Conservation (phyloP, 306 rosid species). For the Dalbergia cultrata region DNA sequence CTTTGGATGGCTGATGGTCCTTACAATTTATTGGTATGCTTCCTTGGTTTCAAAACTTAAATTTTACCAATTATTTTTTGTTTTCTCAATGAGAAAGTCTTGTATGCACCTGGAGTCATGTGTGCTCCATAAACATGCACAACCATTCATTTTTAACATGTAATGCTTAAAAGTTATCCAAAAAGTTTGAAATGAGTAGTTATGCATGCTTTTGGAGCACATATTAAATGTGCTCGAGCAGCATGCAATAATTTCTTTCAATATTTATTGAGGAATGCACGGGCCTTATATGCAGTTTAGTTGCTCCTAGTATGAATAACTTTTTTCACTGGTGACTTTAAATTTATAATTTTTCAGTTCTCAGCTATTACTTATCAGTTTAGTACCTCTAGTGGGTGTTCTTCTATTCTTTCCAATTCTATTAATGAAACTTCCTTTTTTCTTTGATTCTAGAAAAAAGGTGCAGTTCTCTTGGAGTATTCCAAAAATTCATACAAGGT, state of each 20-base stretch:
- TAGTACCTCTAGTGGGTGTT: background rate
- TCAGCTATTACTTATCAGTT: background rate
- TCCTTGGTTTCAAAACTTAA: slow-evolving; percentile 34
- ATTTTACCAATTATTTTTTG: background rate
- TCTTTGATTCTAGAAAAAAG: slow-evolving; percentile 64
- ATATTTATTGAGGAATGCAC: background rate
- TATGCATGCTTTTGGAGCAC: too few relatives aligned
- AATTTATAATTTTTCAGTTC: background rate
- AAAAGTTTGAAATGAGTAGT: too few relatives aligned
- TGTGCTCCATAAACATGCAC: too few relatives aligned
- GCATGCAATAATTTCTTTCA: too few relatives aligned
- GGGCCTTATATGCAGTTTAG: background rate
- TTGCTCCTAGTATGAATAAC: background rate
- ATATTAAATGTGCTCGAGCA: too few relatives aligned
- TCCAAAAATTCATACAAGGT: slow-evolving; percentile 69
- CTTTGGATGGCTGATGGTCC: slow-evolving; percentile 84
- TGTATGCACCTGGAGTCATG: too few relatives aligned
- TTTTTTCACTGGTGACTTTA: background rate
- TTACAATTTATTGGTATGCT: slow-evolving; percentile 73
- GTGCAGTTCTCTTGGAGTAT: slow-evolving; percentile 64
- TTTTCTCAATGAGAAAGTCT: background rate
- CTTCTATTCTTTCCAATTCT: slow-evolving; percentile 5
- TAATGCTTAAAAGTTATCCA: too few relatives aligned
- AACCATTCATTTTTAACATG: too few relatives aligned
- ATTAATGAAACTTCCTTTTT: background rate